Evolutionary conservation across 106 monocot genomes (phyloP).

Genomic region (Apostasia shenzhenica): DNA sequence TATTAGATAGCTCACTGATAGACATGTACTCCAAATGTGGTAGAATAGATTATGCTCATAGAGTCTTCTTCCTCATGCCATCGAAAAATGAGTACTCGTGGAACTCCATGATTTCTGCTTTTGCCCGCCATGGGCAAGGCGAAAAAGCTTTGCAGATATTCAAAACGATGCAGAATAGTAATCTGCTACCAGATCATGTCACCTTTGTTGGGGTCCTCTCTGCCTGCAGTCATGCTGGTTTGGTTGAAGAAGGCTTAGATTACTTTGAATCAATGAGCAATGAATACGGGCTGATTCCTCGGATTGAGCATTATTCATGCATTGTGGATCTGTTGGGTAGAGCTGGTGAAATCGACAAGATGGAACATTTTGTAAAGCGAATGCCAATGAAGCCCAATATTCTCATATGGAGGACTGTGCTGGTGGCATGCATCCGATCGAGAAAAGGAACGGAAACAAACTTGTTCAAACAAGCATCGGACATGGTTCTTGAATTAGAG

Average conservation of each 20-base stretch:
- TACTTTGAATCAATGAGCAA: constrained; percentile 54
- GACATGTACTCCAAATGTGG: constrained; percentile 97
- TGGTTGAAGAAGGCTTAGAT: constrained; percentile 57
- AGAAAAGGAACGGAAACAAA: constrained; percentile 24
- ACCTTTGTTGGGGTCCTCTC: constrained; percentile 72
- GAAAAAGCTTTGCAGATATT: constrained; percentile 56
- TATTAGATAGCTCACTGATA: constrained; percentile 70
- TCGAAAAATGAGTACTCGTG: constrained; percentile 69
- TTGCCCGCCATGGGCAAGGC: constrained; percentile 67
- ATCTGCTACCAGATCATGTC: constrained; percentile 51
- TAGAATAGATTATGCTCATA: constrained; percentile 63
- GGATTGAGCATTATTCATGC: constrained; percentile 75
- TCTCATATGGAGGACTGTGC: constrained; percentile 77
- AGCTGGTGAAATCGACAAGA: constrained; percentile 46
- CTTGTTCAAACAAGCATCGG: constrained; percentile 49
- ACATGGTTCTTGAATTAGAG: constrained; percentile 72
- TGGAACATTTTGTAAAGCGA: constrained; percentile 46
- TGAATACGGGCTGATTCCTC: constrained; percentile 38
- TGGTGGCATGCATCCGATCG: constrained; percentile 55
- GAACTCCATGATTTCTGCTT: constrained; percentile 91
- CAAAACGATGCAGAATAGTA: constrained; percentile 34
- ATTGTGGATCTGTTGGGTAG: constrained; percentile 67
- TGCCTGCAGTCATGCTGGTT: constrained; percentile 80
- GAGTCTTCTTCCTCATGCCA: constrained; percentile 49
- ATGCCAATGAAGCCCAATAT: constrained; percentile 67